phyloP scores from a whole-genome alignment of 495 filamentous ascomycete species.

The Penicillium riverlandense region DNA sequence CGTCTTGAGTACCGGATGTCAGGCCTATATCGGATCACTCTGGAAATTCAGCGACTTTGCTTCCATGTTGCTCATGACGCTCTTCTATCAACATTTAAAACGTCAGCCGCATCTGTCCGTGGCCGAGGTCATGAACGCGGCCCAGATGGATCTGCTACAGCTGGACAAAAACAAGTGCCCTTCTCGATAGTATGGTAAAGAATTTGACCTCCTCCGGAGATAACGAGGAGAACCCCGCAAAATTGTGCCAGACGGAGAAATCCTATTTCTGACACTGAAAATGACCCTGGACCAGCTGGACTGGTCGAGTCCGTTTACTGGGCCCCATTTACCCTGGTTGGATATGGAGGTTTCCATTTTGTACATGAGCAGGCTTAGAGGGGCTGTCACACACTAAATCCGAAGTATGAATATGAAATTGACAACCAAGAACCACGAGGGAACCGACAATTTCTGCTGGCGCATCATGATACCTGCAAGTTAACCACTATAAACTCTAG shows the following conservation, averaged over 20 bases:
- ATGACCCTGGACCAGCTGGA: conserved; percentile 19
- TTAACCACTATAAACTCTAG: conserved; percentile 6
- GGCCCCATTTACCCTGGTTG: conserved; percentile 20
- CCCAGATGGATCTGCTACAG: conserved; percentile 16
- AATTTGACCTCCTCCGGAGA: conserved; percentile 3
- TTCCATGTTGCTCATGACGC: conserved; percentile 24
- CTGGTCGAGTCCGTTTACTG: conserved; percentile 21
- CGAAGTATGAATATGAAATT: too few relatives aligned
- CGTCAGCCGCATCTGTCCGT: conserved; percentile 3
- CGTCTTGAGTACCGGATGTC: conserved; percentile 21
- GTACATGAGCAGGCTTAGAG: conserved; percentile 10
- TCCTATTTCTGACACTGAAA: conserved; percentile 10
- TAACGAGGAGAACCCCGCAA: conserved; percentile 2
- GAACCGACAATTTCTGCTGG: too few relatives aligned
- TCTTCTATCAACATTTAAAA: conserved; percentile 21
- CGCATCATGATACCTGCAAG: neutral
- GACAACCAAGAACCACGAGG: too few relatives aligned
- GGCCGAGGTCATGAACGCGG: conserved; percentile 11
- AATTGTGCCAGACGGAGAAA: conserved; percentile 17
- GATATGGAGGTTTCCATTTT: conserved; percentile 21
- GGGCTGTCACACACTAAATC: too few relatives aligned
- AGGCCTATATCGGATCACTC: conserved; percentile 21
- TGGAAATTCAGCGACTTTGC: conserved; percentile 26
- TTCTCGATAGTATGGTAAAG: conserved; percentile 16
- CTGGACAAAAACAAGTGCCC: conserved; percentile 11